Evolutionary conservation across 805 yeast species (phyloP), one percentile per base, ranked within the genome.

Genomic region (Lipomyces spencermartinsiae): DNA sequence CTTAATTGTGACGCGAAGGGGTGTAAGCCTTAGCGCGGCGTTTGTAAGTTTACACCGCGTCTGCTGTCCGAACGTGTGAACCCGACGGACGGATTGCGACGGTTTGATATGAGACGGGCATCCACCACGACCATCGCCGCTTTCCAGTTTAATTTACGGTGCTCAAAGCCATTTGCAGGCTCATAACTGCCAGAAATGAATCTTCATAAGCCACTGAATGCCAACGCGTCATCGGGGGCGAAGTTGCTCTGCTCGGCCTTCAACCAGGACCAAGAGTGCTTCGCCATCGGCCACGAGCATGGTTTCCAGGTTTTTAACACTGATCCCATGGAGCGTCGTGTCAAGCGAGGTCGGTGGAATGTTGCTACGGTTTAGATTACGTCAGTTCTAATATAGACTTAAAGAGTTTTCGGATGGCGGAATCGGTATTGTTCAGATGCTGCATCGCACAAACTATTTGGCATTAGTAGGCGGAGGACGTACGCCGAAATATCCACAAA

Each of bases 391-490:
- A 31, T 31, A 39, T 37, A 59, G 7, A 10, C 9, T 25, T 34
- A 3, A 22, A 69, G 82, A 80, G 62, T 78, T 78, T 61, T 74
- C 74, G 29, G 81, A 79, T 63, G 81, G 82, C 3, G 97, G 97
- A 0, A 87, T 93, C 33, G 97, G 95, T 1, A 81, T 83, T 43
- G 86, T 90, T 1, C 82, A 89, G 58, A 92, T 94, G 97, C 87
- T 94, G 5, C 91, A 92, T 76, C 85, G 97, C 56, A 93, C 98
- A 0, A 94, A 94, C 79, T 93, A 93, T 76, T 83, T 94, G 63
- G 97, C 94, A 0, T 79, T 95, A 56, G 91, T 93, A 0, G 97
- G 98, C 0, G 97, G 97, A 19, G 97, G 97, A 1, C 83, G 84
- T 70, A 84, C 84, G 67, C 97, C 97, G 29, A 83, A 86, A 69